These are phyloP conservation scores for Penicillium coffeae DNA, from an alignment of 495 filamentous ascomycete genomes.

Conservation along the genomic window DNA sequence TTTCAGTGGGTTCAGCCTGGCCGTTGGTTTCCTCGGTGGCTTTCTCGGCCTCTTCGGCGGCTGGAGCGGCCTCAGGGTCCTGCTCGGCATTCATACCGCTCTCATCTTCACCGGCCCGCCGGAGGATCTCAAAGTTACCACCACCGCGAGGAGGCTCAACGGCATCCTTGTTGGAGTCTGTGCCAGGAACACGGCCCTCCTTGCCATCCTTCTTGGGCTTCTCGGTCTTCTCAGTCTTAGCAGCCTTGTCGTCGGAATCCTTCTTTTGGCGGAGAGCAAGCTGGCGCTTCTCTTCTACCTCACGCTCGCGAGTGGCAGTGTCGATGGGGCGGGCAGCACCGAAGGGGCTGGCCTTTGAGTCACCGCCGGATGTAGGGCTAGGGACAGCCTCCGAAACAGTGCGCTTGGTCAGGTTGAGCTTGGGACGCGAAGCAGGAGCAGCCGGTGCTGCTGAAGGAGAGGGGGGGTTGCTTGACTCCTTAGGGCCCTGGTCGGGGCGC, in stretches of 20 bases:
- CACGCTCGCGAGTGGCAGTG: constrained; percentile 78
- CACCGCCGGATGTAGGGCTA: constrained; percentile 42
- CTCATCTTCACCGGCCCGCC: constrained; percentile 47
- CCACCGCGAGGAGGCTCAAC: constrained; percentile 40
- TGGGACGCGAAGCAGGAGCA: constrained; percentile 59
- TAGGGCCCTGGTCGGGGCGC: constrained; percentile 64
- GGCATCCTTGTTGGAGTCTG: constrained; percentile 45
- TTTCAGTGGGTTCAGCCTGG: constrained; percentile 38
- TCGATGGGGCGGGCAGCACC: constrained; percentile 88
- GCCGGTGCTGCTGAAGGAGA: constrained; percentile 22
- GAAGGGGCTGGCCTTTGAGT: constrained; percentile 85
- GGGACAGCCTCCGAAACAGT: constrained; percentile 73
- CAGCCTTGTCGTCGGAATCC: constrained; percentile 68
- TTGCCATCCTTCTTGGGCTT: constrained; percentile 53
- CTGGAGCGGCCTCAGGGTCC: constrained; percentile 24
- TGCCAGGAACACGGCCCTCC: constrained; percentile 27
- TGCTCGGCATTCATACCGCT: constrained; percentile 34
- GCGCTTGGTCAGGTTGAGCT: constrained; percentile 80
- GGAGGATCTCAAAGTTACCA: constrained; percentile 53
- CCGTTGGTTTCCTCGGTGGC: constrained; percentile 34
- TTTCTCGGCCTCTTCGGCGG: constrained; percentile 35
- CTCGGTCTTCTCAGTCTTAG: constrained; percentile 28
- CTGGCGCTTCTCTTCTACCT: constrained; percentile 83
- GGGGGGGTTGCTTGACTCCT: constrained; percentile 63
- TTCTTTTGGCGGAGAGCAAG: constrained; percentile 72